These are phyloP conservation scores for Pelargonium australe DNA, from an alignment of 441 rosid genomes.

Conservation along the genomic window DNA sequence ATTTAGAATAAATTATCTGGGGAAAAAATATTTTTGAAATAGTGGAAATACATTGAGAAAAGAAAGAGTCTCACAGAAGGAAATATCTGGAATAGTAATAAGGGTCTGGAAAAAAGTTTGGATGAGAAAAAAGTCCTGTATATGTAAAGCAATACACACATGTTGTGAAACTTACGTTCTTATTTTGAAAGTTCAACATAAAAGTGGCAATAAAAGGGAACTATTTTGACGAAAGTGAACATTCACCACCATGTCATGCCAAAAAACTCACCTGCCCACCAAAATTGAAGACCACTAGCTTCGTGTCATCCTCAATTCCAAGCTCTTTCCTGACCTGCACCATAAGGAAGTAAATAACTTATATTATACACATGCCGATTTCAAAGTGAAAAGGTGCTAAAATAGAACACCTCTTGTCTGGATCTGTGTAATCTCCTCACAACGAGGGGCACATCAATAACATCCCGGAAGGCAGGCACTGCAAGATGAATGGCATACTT, in stretches of 20 bases:
- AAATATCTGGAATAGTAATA: background rate
- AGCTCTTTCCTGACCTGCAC: slow-evolving; percentile 80
- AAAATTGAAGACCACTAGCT: slow-evolving; percentile 88
- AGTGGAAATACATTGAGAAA: background rate
- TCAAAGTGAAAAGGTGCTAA: background rate
- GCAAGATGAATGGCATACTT: slow-evolving; percentile 14
- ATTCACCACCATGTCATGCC: slow-evolving; percentile 2
- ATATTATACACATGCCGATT: slow-evolving; percentile 3
- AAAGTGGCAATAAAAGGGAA: background rate
- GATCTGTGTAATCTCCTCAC: slow-evolving; percentile 93
- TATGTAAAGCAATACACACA: background rate
- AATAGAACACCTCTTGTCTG: slow-evolving; percentile 65
- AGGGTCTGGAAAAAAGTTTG: background rate
- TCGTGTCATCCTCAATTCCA: slow-evolving; percentile 74
- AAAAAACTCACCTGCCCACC: slow-evolving; percentile 81
- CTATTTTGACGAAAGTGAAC: background rate
- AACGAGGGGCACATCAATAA: slow-evolving; percentile 89
- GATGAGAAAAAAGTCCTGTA: background rate
- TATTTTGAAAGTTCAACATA: background rate
- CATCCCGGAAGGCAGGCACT: slow-evolving; percentile 99
- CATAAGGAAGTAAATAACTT: slow-evolving; percentile 9
- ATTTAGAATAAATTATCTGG: too few species aligned
- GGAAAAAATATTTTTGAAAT: background rate
- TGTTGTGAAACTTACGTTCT: background rate
- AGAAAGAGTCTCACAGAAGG: background rate